Conservation (phyloP, 352 stramenopile genomes). For the Thalassiosira livingstoniorum region DNA sequence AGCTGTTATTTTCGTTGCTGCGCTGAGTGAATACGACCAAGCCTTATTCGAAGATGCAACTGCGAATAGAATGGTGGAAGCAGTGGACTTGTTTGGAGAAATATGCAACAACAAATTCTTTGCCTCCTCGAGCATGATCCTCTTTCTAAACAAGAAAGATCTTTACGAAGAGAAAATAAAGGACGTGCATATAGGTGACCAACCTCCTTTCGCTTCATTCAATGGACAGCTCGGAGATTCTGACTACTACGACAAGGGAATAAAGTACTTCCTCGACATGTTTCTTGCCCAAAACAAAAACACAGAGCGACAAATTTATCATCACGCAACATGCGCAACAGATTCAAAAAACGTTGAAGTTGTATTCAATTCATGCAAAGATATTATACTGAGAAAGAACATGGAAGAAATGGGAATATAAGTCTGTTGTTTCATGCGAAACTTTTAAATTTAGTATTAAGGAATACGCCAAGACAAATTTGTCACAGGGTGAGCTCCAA, state of each 20-base stretch:
- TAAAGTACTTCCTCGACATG: constrained; percentile 73
- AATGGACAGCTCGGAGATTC: constrained; percentile 68
- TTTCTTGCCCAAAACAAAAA: constrained; percentile 88
- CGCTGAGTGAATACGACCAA: constrained; percentile 94
- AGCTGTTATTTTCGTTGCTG: constrained; percentile 89
- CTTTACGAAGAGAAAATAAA: constrained; percentile 97
- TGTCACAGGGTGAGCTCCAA: constrained; percentile 73
- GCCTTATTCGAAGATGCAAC: constrained; percentile 93
- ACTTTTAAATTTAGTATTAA: constrained; percentile 27
- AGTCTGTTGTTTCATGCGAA: background rate
- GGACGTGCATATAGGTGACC: constrained; percentile 91
- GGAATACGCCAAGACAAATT: constrained; percentile 80
- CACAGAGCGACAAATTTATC: constrained; percentile 92
- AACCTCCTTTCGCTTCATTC: constrained; percentile 92
- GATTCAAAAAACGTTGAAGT: constrained; percentile 96
- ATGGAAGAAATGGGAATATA: constrained; percentile 62
- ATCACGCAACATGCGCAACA: constrained; percentile 95
- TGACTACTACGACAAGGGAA: constrained; percentile 74
- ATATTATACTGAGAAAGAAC: constrained; percentile 78
- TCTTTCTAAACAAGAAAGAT: constrained; percentile 98
- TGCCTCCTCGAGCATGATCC: constrained; percentile 92
- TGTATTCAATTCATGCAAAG: constrained; percentile 97
- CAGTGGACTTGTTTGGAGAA: constrained; percentile 94
- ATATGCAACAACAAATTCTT: constrained; percentile 96
- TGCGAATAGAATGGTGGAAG: constrained; percentile 95